Conservation (phyloP, 768 basidiomycete genomes). For the Collybia sp. region DNA sequence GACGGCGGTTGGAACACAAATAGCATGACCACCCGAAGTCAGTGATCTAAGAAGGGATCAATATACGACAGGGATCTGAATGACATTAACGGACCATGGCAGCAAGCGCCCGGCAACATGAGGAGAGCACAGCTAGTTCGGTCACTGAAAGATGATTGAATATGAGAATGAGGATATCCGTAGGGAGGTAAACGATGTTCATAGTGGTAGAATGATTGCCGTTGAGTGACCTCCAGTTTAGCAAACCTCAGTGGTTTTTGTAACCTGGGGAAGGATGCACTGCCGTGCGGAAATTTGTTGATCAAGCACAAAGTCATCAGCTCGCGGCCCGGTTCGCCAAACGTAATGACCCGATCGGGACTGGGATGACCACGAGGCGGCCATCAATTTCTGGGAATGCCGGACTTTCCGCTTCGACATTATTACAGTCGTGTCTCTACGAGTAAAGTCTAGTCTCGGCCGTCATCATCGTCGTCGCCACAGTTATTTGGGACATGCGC, state of each 20-base stretch:
- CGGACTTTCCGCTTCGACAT: neutral
- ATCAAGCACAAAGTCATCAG: no score
- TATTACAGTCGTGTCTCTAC: neutral
- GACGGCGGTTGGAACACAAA: constrained; percentile 45
- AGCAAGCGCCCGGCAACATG: constrained; percentile 33
- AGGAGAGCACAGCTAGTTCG: constrained; percentile 38
- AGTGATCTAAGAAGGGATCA: constrained; percentile 40
- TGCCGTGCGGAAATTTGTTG: no score
- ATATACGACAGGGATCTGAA: constrained; percentile 1
- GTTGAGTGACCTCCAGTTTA: neutral
- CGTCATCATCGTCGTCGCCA: no score
- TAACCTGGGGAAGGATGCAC: neutral
- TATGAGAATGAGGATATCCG: constrained; percentile 53
- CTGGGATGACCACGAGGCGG: no score
- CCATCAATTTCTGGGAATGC: no score
- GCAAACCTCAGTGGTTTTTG: neutral
- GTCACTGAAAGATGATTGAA: constrained; percentile 36
- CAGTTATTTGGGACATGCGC: constrained; percentile 48
- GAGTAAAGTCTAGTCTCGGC: neutral
- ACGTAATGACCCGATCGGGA: no score
- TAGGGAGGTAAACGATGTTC: constrained; percentile 35
- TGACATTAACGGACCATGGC: constrained; percentile 38
- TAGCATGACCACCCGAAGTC: constrained; percentile 58
- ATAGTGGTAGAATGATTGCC: constrained; percentile 16
- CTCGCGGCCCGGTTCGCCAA: no score